Evolutionary conservation across 148 eudicot species (phyloP), one percentile per base, ranked within the genome.

Genomic region (Vaccinium vitisidaea): DNA sequence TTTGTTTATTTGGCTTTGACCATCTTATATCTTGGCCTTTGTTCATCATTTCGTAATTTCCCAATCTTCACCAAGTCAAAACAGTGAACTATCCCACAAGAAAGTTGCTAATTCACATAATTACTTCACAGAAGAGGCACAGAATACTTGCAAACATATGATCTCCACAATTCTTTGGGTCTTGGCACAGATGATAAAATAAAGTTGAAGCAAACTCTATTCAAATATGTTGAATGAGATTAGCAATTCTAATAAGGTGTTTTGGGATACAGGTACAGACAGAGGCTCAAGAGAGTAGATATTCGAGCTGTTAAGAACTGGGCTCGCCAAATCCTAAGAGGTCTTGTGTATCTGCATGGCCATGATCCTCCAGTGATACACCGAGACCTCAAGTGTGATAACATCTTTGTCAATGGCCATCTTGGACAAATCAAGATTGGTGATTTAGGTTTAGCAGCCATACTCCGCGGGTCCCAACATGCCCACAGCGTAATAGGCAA

Each of bases 341-440:
- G 99, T 77, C 94, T 96, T 65, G 90, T 84, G 75, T 92, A 94
- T 91, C 87, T 96, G 73, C 99, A 96, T 84, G 84, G 90, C 75
- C 94, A 89, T 80, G 92, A 96, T 84, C 97, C 98, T 83, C 98
- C 96, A 0, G 95, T 95, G 52, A 94, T 95, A 74, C 98, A 95
- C 58, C 90, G 98, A 23, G 98, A 96, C 86, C 92, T 96, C 70
- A 96, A 96, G 84, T 96, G 99, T 55, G 99, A 96, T 76, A 96
- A 96, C 85, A 92, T 96, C 74, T 96, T 96, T 86, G 91, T 96
- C 74, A 96, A 96, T 84, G 99, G 99, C 65, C 95, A 96, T 89
- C 88, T 92, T 80, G 99, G 99, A 59, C 98, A 92, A 86, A 97
- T 96, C 77, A 96, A 96, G 92, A 96, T 96, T 76, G 99, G 99